Evolutionary conservation across 106 monocot genomes (phyloP).

Genomic region (Phalaenopsis equestris): DNA sequence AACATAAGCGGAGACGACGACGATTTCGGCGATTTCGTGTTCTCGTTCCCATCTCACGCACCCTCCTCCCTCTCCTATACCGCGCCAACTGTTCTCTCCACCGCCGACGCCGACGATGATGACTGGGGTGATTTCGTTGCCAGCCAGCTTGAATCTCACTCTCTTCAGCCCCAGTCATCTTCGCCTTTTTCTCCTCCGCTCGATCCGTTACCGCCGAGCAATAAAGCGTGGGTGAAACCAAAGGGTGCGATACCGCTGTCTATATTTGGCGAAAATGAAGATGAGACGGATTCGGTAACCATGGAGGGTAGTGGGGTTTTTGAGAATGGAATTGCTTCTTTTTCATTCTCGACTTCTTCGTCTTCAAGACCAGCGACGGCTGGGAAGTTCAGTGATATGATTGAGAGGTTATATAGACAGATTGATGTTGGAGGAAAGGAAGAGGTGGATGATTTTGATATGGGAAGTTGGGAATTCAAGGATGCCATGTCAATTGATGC

Average conservation of each 20-base stretch:
- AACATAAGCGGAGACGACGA: constrained; percentile 1
- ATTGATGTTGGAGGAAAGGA: background rate
- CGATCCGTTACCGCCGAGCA: background rate
- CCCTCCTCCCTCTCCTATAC: background rate
- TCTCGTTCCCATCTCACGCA: background rate
- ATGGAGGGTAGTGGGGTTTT: background rate
- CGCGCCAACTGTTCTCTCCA: background rate
- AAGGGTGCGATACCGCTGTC: constrained; percentile 3
- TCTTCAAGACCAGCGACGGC: background rate
- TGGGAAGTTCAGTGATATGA: background rate
- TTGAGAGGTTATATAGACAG: background rate
- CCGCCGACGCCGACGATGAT: background rate
- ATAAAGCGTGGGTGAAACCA: background rate
- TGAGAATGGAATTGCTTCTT: constrained; percentile 7
- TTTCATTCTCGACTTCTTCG: background rate
- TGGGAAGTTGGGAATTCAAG: constrained; percentile 7
- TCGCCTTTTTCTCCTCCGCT: background rate
- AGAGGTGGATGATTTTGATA: background rate
- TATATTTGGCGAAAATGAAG: constrained; percentile 1
- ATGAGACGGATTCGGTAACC: background rate
- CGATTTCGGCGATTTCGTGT: constrained; percentile 11
- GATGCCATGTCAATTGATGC: constrained; percentile 4
- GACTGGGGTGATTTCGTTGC: constrained; percentile 10
- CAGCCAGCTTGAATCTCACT: background rate
- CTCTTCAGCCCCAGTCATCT: background rate